Conservation (phyloP, 108 stramenopile genomes). For the Poteriospumella lacustris region DNA sequence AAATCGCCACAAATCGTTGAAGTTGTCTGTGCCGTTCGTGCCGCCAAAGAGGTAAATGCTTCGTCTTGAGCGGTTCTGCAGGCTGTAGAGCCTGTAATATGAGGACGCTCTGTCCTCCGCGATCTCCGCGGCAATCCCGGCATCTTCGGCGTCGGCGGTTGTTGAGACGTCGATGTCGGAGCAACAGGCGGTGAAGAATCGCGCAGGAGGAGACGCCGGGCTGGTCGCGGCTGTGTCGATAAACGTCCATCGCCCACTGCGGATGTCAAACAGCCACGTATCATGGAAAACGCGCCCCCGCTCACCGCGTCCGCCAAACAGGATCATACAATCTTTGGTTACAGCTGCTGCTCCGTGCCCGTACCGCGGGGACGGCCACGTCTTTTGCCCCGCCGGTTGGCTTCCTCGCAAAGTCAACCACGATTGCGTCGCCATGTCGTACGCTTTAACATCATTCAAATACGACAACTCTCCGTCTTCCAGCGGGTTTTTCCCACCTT, state of each 20-base stretch:
- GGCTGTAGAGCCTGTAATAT: no score
- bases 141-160: neutral
- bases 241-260: neutral
- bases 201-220: neutral
- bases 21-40: neutral
- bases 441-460: neutral
- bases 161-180: no score
- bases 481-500: no score
- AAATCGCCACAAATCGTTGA: neutral
- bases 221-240: neutral
- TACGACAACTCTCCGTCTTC: no score
- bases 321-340: neutral
- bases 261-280: neutral
- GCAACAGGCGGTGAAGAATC: neutral
- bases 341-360: conserved; percentile 1
- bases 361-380: neutral
- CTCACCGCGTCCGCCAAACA: neutral
- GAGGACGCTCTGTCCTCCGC: no score
- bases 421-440: neutral
- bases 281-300: neutral
- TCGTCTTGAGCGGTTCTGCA: no score
- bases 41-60: conserved; percentile 16
- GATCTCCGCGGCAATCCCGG: no score
- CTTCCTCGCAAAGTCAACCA: neutral
- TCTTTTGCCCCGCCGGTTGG: no score